A percentile compares a stretch with the other conserved stretches of the same genome.
Conservation (phyloP, 2,329 filamentous ascomycete genomes). For the Fusarium falciforme region DNA sequence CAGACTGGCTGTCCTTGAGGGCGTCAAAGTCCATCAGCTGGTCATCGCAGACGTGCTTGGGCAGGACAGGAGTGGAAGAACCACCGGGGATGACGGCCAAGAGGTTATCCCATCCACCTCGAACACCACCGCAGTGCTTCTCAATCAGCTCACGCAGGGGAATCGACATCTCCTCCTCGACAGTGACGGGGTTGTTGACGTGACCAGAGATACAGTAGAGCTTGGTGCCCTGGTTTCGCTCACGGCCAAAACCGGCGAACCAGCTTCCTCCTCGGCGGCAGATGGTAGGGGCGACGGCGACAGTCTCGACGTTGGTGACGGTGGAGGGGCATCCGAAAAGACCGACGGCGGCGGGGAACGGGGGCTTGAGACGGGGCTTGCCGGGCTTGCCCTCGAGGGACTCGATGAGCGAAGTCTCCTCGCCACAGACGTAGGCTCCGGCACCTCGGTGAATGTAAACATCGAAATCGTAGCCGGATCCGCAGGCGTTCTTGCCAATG, state of each 20-base stretch:
- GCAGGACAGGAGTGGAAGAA: constrained; percentile 95
- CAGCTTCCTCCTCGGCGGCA: constrained; percentile 90
- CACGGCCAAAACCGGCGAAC: constrained; percentile 94
- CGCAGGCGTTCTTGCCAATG: constrained; percentile 98
- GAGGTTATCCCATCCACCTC: constrained; percentile 97
- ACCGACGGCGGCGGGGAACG: constrained; percentile 96
- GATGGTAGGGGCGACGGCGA: constrained; percentile 95
- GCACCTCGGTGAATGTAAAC: constrained; percentile 96
- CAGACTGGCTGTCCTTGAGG: constrained; percentile 96
- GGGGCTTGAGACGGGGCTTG: constrained; percentile 98
- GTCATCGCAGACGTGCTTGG: constrained; percentile 89
- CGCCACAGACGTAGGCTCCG: constrained; percentile 97
- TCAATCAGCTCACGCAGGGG: constrained; percentile 96
- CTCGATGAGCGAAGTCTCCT: constrained; percentile 98
- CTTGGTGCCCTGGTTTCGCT: constrained; percentile 97
- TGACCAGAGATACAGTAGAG: constrained; percentile 98
- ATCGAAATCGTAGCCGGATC: constrained; percentile 97
- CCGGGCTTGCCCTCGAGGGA: constrained; percentile 98
- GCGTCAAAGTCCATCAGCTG: constrained; percentile 99
- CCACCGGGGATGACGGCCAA: constrained; percentile 95
- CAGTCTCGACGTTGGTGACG: constrained; percentile 97
- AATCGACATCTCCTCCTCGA: constrained; percentile 99
- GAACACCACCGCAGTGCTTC: constrained; percentile 96
- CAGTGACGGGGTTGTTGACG: constrained; percentile 98
- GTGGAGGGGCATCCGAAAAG: constrained; percentile 98